Base-by-base conservation (phyloP, 2,329 filamentous ascomycete species). In the Pyrenophora seminiperda region DNA sequence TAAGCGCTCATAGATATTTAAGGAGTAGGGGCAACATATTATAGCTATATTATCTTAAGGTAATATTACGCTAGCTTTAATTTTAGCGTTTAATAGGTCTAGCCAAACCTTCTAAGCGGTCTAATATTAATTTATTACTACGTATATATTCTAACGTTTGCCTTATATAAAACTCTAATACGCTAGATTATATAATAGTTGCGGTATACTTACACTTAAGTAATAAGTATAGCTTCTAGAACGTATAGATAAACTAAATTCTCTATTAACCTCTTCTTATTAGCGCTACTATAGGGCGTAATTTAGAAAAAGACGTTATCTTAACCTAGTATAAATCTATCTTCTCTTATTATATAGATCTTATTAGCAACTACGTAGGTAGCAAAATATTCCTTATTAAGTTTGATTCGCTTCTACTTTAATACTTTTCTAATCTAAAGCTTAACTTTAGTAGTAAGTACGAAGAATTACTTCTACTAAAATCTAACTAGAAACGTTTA, bases 241-340 rank as follows among this genome's bases (percentile, higher is more conserved):
- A 40, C 37, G 37, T 9, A 29, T 22, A 19, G 37, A 29, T 27
- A 6, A 29, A 17, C 13, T n/a, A 17, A 40, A 15, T 40, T 4
- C 7, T 18, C 22, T 29, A 18, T 13, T 13, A 27, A 30, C 5
- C 6, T 29, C 14, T 40, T 17, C 14, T 40, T 33, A 22, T 39
- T 30, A 22, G 18, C 22, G 42, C 22, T 32, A 37, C 18, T 31
- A 46, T 46, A 33, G 42, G 14, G 32, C 32, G 33, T 33, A 32
- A 31, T 19, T 19, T 33, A 46, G 13, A 37, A 37, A 33, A 46
- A 31, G 41, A 43, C 41, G 41, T n/a, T 43, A 31, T 43, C 19
- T 36, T 34, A 31, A 34, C 13, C 4, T 43, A 31, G 41, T 43
- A 43, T 31, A 43, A 18, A 17, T 43, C 37, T 22, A 17, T 40